These are phyloP conservation scores for Neurospora tetraspora DNA, from an alignment of 495 filamentous ascomycete genomes.

Conservation along the genomic window DNA sequence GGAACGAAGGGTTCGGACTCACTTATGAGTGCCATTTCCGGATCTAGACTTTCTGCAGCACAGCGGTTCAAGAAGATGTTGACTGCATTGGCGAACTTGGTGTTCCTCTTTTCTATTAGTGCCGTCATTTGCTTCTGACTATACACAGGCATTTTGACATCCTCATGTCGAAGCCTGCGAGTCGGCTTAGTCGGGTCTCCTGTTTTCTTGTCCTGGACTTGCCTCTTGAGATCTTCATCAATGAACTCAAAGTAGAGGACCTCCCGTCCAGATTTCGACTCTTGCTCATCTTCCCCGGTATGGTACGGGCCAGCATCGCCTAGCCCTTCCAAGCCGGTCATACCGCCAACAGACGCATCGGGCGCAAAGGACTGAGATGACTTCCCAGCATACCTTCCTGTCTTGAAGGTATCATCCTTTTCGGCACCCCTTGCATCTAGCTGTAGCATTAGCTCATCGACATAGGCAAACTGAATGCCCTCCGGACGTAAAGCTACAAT, in stretches of 20 bases:
- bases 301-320: constrained; percentile 4
- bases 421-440: constrained; percentile 63
- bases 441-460: constrained; percentile 71
- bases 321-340: constrained; percentile 34
- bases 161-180: constrained; percentile 58
- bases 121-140: constrained; percentile 86
- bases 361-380: constrained; percentile 29
- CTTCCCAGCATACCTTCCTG: constrained; percentile 27
- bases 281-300: constrained; percentile 9
- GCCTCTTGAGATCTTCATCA: constrained; percentile 80
- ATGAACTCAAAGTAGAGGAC: constrained; percentile 86
- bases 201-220: constrained; percentile 59
- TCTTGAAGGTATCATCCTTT: constrained; percentile 41
- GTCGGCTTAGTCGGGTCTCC: constrained; percentile 57
- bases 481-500: constrained; percentile 68
- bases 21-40: constrained; percentile 51
- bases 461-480: constrained; percentile 75
- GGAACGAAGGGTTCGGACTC: constrained; percentile 44
- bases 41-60: constrained; percentile 53
- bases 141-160: constrained; percentile 87
- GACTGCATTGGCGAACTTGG: constrained; percentile 72
- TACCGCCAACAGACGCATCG: constrained; percentile 39
- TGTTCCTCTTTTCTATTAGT: constrained; percentile 85
- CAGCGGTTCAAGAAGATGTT: constrained; percentile 69
- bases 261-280: constrained; percentile 39